Evolutionary conservation across 768 basidiomycete genomes (phyloP), one percentile per base, ranked within the genome.

Genomic region (Tylopilus sp.): DNA sequence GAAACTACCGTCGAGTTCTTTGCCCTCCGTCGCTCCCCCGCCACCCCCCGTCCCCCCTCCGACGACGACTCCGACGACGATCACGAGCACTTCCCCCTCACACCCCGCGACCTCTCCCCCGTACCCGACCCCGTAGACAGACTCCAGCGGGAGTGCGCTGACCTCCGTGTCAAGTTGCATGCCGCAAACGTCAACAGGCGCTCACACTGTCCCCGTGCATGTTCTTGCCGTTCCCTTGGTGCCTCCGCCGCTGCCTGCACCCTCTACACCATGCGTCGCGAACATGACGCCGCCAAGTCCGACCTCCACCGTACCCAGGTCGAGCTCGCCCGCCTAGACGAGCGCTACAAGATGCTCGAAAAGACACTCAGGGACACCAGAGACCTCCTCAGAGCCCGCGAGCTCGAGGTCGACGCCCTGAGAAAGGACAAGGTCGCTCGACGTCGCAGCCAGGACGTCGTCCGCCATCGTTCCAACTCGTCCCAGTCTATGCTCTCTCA

Each of bases 341-440:
- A 88, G 55, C 76, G 80, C 15, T 85, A 79, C 68, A 79, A 73
- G 65, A 66, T 75, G 62, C 73, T 88, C 44, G 86, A 89, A 59
- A 78, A 72, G 58, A 75, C 81, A 17, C 69, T 89, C 51, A 79
- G 75, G 59, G 86, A 88, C 57, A 80, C 83, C 43, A 75, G 79
- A 44, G 84, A 87, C 12, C 56, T 80, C 43, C 65, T 88, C 57
- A 76, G 75, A 51, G 55, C 72, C 1, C 77, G 80, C 53, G 87
- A 88, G 53, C 59, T 70, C 41, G 86, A 88, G 69, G 66, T 86
- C 42, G 82, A 84, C 28, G 70, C 69, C 50, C 64, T 85, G 60
- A 79, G 68, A 55, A 68, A 61, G 54, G 73, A 75, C 38, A 61
- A 67, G 44, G 74, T 72, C 26, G 61, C 55, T 25, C 58, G 60